Evolutionary conservation across 768 basidiomycete species (phyloP).

Genomic region (Tulasnella sp.): DNA sequence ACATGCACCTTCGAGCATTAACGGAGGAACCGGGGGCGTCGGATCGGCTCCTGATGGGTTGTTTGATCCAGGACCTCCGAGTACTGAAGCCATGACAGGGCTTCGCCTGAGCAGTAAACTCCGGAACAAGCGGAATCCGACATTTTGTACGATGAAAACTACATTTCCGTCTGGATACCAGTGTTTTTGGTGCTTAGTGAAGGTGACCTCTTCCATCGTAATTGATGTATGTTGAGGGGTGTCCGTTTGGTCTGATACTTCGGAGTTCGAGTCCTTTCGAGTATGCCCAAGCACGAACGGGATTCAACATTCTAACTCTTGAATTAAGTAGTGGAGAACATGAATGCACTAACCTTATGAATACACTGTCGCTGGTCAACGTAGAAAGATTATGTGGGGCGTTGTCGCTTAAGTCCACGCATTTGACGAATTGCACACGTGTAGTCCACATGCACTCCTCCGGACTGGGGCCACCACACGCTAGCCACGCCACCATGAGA

Average conservation of each 20-base stretch:
- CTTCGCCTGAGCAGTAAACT: neutral
- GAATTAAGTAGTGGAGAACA: too few relatives aligned
- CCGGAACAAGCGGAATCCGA: neutral
- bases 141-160: neutral
- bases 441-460: too few relatives aligned
- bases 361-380: too few relatives aligned
- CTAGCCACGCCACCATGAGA: too few relatives aligned
- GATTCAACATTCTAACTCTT: too few relatives aligned
- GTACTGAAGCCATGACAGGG: neutral
- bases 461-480: too few relatives aligned
- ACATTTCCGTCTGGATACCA: neutral
- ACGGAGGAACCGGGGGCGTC: neutral
- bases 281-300: too few relatives aligned
- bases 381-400: too few relatives aligned
- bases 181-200: neutral
- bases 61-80: neutral
- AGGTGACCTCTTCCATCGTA: neutral
- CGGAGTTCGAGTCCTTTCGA: neutral
- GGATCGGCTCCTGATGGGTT: neutral
- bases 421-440: too few relatives aligned
- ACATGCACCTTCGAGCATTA: neutral
- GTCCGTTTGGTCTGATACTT: neutral
- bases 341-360: too few relatives aligned
- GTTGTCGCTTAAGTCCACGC: too few relatives aligned
- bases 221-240: too few relatives aligned